Evolutionary conservation across 1,139 yeast genomes (phyloP), one percentile per base, ranked within the genome.

Genomic region (Hemisphaericaspora subhashii): DNA sequence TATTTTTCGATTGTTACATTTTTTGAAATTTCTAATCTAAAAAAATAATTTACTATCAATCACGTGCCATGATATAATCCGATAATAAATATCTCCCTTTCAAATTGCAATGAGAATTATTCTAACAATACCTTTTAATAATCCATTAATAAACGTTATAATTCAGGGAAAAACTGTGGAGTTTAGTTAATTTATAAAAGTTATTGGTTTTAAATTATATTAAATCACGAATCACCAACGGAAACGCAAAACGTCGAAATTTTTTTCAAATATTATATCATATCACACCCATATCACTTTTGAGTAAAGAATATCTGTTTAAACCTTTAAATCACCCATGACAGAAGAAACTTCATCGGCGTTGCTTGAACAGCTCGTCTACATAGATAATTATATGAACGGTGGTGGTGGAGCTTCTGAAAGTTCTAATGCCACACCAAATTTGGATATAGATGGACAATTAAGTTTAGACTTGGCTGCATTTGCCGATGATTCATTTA

Each of bases 401-500:
- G 68, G 66, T 41, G 42, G 54, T 10, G 57, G 56, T 9, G 57
- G 57, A 12, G 39, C 47, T 16, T 35, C 44, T 13, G 44, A 40
- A 8, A 43, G 44, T 16, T 42, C 48, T 11, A 40, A 28, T 17
- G 48, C 45, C 16, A 35, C 33, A 0, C 73, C 73, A 4, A 66
- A 64, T 58, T 48, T 71, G 43, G 79, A 72, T 42, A 73, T 79
- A 28, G 89, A 83, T 52, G 86, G 83, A 40, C 83, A 83, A 48
- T 62, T 83, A 21, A 79, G 85, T 21, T 78, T 83, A 25, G 92
- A 84, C 55, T 67, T 84, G 48, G 85, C 88, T 13, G 89, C 88
- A 1, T 84, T 84, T 69, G 90, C 89, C 1, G 89, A 84, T 52
- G 89, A 83, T 46, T 74, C 84, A 7, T 84, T 84, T 50, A 75